These are phyloP conservation scores for Phialophora chinensis DNA, from an alignment of 2,329 filamentous ascomycete genomes.

Conservation along the genomic window DNA sequence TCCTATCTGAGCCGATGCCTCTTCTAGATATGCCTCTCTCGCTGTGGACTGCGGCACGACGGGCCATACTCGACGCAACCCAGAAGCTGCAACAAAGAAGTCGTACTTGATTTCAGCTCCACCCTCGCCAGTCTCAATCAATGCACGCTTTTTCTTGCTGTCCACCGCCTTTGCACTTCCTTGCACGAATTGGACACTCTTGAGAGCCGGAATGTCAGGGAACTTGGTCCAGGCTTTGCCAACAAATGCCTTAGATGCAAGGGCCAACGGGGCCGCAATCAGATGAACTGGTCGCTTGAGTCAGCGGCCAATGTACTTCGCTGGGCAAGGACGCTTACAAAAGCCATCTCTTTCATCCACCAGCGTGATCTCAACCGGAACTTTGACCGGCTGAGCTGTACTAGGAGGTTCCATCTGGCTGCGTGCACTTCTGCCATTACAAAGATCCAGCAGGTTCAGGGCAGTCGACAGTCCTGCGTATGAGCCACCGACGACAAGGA, in stretches of 20 bases:
- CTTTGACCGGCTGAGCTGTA: slow-evolving; percentile 40
- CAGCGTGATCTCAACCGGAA: slow-evolving; percentile 72
- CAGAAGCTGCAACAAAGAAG: slow-evolving; percentile 75
- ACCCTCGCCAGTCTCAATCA: slow-evolving; percentile 58
- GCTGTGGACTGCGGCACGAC: slow-evolving; percentile 71
- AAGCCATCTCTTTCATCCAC: slow-evolving; percentile 84
- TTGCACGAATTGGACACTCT: slow-evolving; percentile 67
- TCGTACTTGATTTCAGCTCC: slow-evolving; percentile 64
- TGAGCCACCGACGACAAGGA: slow-evolving; percentile 73
- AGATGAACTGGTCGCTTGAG: slow-evolving; percentile 64
- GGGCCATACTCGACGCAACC: slow-evolving; percentile 72
- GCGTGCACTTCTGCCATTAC: slow-evolving; percentile 62
- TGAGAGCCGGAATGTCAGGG: slow-evolving; percentile 69
- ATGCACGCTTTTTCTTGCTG: slow-evolving; percentile 63
- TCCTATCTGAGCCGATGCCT: slow-evolving; percentile 66
- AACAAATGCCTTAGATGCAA: slow-evolving; percentile 68
- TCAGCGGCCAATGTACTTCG: slow-evolving; percentile 1
- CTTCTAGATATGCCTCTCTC: slow-evolving; percentile 67
- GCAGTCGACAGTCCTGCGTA: slow-evolving; percentile 73
- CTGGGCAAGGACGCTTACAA: slow-evolving; percentile 60
- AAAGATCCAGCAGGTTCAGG: slow-evolving; percentile 71
- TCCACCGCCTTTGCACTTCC: slow-evolving; percentile 69
- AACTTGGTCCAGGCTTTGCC: slow-evolving; percentile 74
- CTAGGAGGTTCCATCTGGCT: slow-evolving; percentile 41
- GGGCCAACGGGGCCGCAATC: slow-evolving; percentile 75